Percentiles rank a stretch among this genome's conserved stretches.
Evolutionary conservation across 225 moss, liverwort and hornwort genomes (phyloP).

Genomic region (Physcomitrellopsis africana): DNA sequence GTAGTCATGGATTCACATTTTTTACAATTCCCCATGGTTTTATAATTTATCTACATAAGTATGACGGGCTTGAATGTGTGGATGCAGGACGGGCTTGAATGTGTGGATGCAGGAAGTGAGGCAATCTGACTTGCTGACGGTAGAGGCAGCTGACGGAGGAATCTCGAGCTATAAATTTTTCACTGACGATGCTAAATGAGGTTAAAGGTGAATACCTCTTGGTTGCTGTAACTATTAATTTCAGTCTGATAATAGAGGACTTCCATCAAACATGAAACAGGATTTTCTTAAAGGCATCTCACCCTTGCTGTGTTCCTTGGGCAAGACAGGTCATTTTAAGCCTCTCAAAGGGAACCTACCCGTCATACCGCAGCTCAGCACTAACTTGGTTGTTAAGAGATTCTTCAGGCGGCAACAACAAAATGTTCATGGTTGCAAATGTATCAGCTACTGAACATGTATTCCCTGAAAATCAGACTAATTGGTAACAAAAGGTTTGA

Average conservation of each 20-base stretch:
- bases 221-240: not conserved
- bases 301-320: not conserved
- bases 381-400: conserved; percentile 69
- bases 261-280: not conserved
- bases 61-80: not conserved
- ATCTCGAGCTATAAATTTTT: conserved; percentile 58
- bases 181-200: conserved; percentile 63
- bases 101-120: conserved; percentile 55
- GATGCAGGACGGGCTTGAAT: conserved; percentile 36
- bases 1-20: too few relatives aligned
- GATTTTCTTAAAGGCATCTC: not conserved
- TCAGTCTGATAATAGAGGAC: not conserved
- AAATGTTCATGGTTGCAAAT: conserved; percentile 65
- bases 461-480: not conserved
- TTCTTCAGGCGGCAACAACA: conserved; percentile 62
- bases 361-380: conserved; percentile 59
- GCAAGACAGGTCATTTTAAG: conserved; percentile 54
- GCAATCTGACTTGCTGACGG: conserved; percentile 20
- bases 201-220: conserved; percentile 22
- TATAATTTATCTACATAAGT: not conserved
- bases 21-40: not conserved
- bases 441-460: conserved; percentile 70
- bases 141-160: conserved; percentile 36
- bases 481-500: not conserved
- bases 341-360: conserved; percentile 50